A percentile compares a stretch with the other conserved stretches of the same genome.
Evolutionary conservation across 1,139 yeast species (phyloP).

Genomic region (Hyphopichia fennica): DNA sequence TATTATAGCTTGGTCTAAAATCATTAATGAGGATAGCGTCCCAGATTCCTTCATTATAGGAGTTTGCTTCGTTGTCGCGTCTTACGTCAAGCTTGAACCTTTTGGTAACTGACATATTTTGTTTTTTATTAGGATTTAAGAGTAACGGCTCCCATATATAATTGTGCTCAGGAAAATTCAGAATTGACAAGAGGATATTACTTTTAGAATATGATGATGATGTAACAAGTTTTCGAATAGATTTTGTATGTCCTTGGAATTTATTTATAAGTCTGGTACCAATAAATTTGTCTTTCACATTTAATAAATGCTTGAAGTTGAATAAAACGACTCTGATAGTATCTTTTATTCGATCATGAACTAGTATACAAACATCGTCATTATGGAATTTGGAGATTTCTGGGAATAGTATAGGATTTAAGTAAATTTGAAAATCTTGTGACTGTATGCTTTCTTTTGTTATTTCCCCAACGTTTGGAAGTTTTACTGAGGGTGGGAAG

Average conservation of each 20-base stretch:
- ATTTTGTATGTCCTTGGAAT: slow-evolving; percentile 83
- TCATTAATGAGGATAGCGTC: slow-evolving; percentile 38
- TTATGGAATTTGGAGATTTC: slow-evolving; percentile 17
- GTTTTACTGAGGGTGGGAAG: slow-evolving; percentile 3
- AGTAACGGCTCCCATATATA: slow-evolving; percentile 62
- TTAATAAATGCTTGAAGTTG: slow-evolving; percentile 14
- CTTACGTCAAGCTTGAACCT: slow-evolving; percentile 32
- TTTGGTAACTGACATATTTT: slow-evolving; percentile 32
- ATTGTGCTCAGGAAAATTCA: slow-evolving; percentile 52
- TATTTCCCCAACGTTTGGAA: neutral
- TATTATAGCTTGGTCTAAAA: slow-evolving; percentile 17
- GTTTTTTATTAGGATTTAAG: slow-evolving; percentile 16
- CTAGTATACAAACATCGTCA: slow-evolving; percentile 18
- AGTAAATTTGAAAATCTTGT: slow-evolving; percentile 14
- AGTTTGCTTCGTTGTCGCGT: slow-evolving; percentile 5
- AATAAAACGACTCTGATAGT: slow-evolving; percentile 25
- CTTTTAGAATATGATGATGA: slow-evolving; percentile 39
- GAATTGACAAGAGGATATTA: slow-evolving; percentile 37
- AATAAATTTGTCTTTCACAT: slow-evolving; percentile 10
- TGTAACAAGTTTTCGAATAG: slow-evolving; percentile 65
- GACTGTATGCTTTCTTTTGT: slow-evolving; percentile 9
- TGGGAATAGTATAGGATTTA: slow-evolving; percentile 27
- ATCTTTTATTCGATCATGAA: slow-evolving; percentile 41
- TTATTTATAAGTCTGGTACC: slow-evolving; percentile 37
- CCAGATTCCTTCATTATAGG: slow-evolving; percentile 19